These are phyloP conservation scores for Carex parvula DNA, from an alignment of 176 grass and related monocot species.

Conservation along the genomic window DNA sequence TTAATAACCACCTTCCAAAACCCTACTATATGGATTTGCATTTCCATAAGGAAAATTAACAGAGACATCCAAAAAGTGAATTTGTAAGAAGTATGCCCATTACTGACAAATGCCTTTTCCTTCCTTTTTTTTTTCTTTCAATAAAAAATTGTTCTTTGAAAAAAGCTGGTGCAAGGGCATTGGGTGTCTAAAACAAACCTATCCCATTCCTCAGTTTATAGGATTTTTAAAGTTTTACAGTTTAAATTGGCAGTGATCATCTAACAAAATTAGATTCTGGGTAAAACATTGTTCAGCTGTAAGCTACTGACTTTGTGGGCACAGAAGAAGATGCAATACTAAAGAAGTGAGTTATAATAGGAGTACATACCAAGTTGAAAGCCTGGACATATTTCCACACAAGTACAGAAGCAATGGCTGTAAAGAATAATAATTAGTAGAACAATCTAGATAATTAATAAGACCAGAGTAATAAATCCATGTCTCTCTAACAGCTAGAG, in stretches of 20 bases:
- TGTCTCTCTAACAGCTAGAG: background rate
- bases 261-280: background rate
- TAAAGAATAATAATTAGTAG: slow-evolving; percentile 31
- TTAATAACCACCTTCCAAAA: background rate
- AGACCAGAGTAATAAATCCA: background rate
- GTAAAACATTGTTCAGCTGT: background rate
- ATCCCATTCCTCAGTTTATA: background rate
- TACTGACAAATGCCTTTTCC: background rate
- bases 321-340: background rate
- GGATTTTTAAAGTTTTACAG: background rate
- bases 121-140: background rate
- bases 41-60: background rate
- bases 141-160: background rate
- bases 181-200: background rate
- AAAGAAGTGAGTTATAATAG: background rate
- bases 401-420: slow-evolving; percentile 67
- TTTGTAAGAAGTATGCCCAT: background rate
- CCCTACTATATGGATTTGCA: background rate
- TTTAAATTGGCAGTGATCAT: background rate
- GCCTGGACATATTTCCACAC: slow-evolving; percentile 59
- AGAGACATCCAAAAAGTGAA: background rate
- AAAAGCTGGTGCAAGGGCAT: background rate
- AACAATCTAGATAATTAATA: background rate
- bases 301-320: background rate
- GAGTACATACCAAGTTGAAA: slow-evolving; percentile 51